phyloP scores from a whole-genome alignment of 2,329 filamentous ascomycete species.

The Bipolaris cookei region DNA sequence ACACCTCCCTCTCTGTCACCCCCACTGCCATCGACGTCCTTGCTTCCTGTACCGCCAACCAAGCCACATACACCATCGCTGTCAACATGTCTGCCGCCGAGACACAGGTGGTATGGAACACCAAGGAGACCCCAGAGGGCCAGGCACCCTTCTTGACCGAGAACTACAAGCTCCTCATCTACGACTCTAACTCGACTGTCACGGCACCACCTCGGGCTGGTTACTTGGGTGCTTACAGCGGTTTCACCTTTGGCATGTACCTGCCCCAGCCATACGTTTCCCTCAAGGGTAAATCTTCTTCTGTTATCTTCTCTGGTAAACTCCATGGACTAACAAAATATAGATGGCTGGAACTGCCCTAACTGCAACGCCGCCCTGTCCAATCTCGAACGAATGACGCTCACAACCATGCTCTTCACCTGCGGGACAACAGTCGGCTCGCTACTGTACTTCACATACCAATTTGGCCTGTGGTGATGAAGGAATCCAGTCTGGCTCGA shows the following conservation, averaged over 20 bases:
- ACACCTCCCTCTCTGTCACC: constrained; percentile 66
- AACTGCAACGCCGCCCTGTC: constrained; percentile 63
- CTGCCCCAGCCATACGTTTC: constrained; percentile 59
- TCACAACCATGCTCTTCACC: constrained; percentile 64
- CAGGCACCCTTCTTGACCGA: constrained; percentile 60
- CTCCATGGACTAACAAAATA: constrained; percentile 11
- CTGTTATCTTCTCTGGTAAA: neutral
- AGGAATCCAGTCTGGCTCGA: neutral
- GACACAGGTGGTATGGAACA: constrained; percentile 67
- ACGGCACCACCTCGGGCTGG: constrained; percentile 61
- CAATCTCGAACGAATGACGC: constrained; percentile 60
- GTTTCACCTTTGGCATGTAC: constrained; percentile 69
- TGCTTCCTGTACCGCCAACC: constrained; percentile 65
- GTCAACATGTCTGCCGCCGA: constrained; percentile 62
- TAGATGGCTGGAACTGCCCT: constrained; percentile 60
- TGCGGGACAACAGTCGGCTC: constrained; percentile 62
- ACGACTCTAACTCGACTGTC: constrained; percentile 62
- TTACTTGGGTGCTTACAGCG: constrained; percentile 59
- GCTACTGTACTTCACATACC: constrained; percentile 60
- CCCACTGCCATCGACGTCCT: constrained; percentile 67
- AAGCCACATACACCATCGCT: constrained; percentile 66
- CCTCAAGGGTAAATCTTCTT: constrained; percentile 53
- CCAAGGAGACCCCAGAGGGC: constrained; percentile 44
- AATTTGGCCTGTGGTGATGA: constrained; percentile 51
- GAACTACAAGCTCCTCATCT: constrained; percentile 68